Conservation (phyloP, 208 protist genomes). For the Tetramitus jugosus region DNA sequence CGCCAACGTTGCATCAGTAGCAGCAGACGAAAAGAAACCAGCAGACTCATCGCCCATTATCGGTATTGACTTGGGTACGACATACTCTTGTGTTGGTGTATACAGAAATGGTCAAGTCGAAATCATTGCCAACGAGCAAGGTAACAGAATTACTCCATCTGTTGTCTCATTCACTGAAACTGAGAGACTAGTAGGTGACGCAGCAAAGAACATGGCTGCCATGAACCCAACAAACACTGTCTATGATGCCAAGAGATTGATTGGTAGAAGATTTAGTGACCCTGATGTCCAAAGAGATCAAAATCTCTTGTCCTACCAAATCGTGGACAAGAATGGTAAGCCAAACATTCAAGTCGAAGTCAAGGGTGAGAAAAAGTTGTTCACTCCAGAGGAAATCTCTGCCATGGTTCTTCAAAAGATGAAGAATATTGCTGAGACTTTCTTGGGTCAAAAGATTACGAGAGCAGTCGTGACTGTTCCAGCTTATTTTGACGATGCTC, state of each 20-base stretch:
- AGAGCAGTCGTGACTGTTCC: constrained; percentile 79
- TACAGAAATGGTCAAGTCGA: constrained; percentile 86
- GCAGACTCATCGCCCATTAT: neutral
- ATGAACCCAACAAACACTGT: constrained; percentile 81
- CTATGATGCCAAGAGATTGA: constrained; percentile 80
- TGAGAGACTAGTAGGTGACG: constrained; percentile 89
- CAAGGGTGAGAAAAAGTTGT: constrained; percentile 69
- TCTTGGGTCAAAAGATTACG: constrained; percentile 56
- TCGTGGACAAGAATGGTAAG: constrained; percentile 72
- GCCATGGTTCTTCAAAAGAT: constrained; percentile 92
- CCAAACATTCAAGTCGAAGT: constrained; percentile 66
- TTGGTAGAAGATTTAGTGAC: constrained; percentile 66
- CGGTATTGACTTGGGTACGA: constrained; percentile 59
- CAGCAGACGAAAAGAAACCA: neutral
- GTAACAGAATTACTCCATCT: constrained; percentile 97
- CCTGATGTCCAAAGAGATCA: constrained; percentile 81
- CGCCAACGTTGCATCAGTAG: neutral
- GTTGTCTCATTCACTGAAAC: constrained; percentile 94
- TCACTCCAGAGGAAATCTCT: constrained; percentile 87
- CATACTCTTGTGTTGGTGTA: constrained; percentile 91
- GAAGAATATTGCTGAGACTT: constrained; percentile 83
- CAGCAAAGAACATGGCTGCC: constrained; percentile 83
- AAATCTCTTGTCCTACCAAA: constrained; percentile 85
- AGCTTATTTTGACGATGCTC: constrained; percentile 87
- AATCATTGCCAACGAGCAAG: constrained; percentile 98